Percentiles rank a stretch among this genome's conserved stretches.
Conservation (phyloP, 2,329 filamentous ascomycete genomes). For the Hymenoscyphus albidus region DNA sequence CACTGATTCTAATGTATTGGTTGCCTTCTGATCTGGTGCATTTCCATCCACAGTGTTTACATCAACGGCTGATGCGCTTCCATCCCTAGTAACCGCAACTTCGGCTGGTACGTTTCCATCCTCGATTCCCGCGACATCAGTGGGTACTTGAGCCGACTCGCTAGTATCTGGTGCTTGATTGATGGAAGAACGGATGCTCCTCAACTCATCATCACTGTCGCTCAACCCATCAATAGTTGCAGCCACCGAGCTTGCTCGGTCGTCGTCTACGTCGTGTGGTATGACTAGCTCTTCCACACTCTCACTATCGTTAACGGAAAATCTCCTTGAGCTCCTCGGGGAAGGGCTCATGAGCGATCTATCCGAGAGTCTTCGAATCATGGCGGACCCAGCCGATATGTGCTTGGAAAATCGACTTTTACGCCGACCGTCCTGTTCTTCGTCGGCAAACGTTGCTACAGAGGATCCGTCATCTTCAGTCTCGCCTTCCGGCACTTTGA, state of each 20-base stretch:
- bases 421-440: slow-evolving; percentile 48
- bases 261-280: slow-evolving; percentile 32
- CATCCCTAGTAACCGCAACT: too few species aligned
- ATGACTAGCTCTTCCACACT: slow-evolving; percentile 44
- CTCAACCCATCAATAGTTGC: slow-evolving; percentile 55
- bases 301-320: slow-evolving; percentile 26
- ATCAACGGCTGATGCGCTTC: not conserved
- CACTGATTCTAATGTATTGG: not conserved
- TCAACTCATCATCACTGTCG: slow-evolving; percentile 35
- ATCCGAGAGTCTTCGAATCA: slow-evolving; percentile 27
- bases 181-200: slow-evolving; percentile 29
- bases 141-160: slow-evolving; percentile 4
- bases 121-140: not conserved
- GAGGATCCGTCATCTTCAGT: slow-evolving; percentile 56
- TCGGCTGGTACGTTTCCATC: not conserved
- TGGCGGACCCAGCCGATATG: slow-evolving; percentile 46
- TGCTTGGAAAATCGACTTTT: slow-evolving; percentile 48
- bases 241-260: slow-evolving; percentile 49
- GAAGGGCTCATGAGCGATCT: slow-evolving; percentile 18
- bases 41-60: not conserved
- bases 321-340: slow-evolving; percentile 26
- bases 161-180: slow-evolving; percentile 17
- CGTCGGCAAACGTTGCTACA: slow-evolving; percentile 65
- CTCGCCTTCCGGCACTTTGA: slow-evolving; percentile 51
- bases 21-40: not conserved